Percentiles rank a stretch among this genome's conserved stretches.
Evolutionary conservation across 306 rosid genomes (phyloP).

Genomic region (Erythrophleum fordii): DNA sequence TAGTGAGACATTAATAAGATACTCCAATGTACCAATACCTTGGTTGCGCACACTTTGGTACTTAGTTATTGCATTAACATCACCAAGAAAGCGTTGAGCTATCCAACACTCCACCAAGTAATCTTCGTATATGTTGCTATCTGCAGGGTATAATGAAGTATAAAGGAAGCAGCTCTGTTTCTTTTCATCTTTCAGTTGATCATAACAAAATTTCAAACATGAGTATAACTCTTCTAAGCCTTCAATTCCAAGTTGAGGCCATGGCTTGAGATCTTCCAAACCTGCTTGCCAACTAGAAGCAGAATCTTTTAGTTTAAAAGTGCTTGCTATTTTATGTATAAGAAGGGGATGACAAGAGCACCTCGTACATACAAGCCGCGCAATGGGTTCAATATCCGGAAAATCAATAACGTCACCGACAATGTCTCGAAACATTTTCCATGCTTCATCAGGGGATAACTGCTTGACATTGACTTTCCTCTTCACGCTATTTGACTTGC

Average conservation of each 20-base stretch:
- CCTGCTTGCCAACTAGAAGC: slow-evolving; percentile 32
- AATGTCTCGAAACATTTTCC: slow-evolving; percentile 37
- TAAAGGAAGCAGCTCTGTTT: slow-evolving; percentile 38
- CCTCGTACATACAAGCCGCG: slow-evolving; percentile 26
- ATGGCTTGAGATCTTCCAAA: slow-evolving; percentile 16
- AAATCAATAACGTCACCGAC: slow-evolving; percentile 1
- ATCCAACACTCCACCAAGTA: slow-evolving; percentile 45
- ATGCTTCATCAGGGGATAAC: slow-evolving; percentile 36
- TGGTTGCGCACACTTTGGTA: slow-evolving; percentile 23
- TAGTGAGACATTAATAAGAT: slow-evolving; percentile 30
- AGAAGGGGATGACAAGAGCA: slow-evolving; percentile 45
- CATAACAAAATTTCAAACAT: slow-evolving; percentile 27
- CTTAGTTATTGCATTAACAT: slow-evolving; percentile 9
- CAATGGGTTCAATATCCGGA: slow-evolving; percentile 25
- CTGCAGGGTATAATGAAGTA: slow-evolving; percentile 36
- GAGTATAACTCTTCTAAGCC: slow-evolving; percentile 37
- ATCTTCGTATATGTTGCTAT: slow-evolving; percentile 31
- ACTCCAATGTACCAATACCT: slow-evolving; percentile 18
- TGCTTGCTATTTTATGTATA: slow-evolving; percentile 29
- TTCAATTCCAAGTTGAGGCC: slow-evolving; percentile 27
- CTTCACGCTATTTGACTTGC: not conserved
- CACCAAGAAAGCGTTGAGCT: slow-evolving; percentile 38
- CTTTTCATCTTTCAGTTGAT: slow-evolving; percentile 21
- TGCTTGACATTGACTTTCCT: not conserved
- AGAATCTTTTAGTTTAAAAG: slow-evolving; percentile 20